These are phyloP conservation scores for Hymenoscyphus linearis DNA, from an alignment of 2,329 filamentous ascomycete genomes.

Conservation along the genomic window DNA sequence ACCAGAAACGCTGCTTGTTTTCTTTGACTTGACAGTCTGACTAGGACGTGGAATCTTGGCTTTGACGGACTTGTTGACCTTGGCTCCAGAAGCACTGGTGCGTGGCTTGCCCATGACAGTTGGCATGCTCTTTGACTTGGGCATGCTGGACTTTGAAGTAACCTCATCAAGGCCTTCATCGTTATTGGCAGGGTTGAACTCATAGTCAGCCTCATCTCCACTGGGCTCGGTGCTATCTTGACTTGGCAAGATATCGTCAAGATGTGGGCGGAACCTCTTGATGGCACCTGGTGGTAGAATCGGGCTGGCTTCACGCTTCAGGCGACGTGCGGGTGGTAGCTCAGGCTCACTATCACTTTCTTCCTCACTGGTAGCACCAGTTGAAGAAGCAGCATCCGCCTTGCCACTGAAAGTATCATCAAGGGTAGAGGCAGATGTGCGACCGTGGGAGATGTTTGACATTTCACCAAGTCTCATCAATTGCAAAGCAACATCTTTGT, in stretches of 20 bases:
- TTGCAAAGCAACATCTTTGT: constrained; percentile 89
- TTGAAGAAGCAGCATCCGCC: constrained; percentile 79
- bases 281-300: constrained; percentile 41
- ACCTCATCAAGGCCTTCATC: constrained; percentile 22
- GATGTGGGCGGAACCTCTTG: constrained; percentile 42
- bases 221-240: constrained; percentile 56
- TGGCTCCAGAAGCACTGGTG: constrained; percentile 35
- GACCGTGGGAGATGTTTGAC: constrained; percentile 87
- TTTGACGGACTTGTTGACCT: constrained; percentile 42
- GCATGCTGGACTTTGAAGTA: constrained; percentile 31
- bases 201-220: constrained; percentile 53
- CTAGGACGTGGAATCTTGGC: constrained; percentile 32
- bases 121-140: constrained; percentile 38
- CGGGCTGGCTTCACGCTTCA: constrained; percentile 49
- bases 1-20: constrained; percentile 36
- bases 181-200: constrained; percentile 32
- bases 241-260: constrained; percentile 49
- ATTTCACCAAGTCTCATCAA: constrained; percentile 93
- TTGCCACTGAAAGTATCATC: constrained; percentile 91
- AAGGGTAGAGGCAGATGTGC: constrained; percentile 86
- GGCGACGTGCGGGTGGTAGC: constrained; percentile 52
- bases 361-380: constrained; percentile 74
- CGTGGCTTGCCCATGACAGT: constrained; percentile 37
- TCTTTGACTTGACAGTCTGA: constrained; percentile 44
- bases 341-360: constrained; percentile 65